A percentile compares a stretch with the other conserved stretches of the same genome.
Evolutionary conservation across 2,329 filamentous ascomycete species (phyloP).

Genomic region (Didymella exigua): DNA sequence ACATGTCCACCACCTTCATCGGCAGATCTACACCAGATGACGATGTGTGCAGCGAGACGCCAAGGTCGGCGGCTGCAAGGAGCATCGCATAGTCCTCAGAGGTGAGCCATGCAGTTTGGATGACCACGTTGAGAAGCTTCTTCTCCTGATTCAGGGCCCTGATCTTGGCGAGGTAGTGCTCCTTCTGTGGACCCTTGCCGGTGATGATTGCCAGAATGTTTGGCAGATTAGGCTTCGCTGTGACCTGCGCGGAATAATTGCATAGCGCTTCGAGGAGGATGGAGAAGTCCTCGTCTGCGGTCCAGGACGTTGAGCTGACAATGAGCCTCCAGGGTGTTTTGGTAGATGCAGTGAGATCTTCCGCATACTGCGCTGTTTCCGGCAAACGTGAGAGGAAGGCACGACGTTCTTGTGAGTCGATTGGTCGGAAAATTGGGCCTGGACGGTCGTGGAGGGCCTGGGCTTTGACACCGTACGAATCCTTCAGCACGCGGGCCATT

Average conservation of each 20-base stretch:
- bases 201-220: constrained; percentile 87
- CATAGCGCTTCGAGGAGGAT: constrained; percentile 83
- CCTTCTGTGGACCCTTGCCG: constrained; percentile 86
- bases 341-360: constrained; percentile 57
- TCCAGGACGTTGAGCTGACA: constrained; percentile 97
- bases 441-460: constrained; percentile 75
- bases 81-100: constrained; percentile 83
- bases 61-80: constrained; percentile 83
- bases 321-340: constrained; percentile 69
- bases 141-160: constrained; percentile 63
- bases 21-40: constrained; percentile 94
- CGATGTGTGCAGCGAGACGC: constrained; percentile 89
- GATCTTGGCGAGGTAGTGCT: constrained; percentile 73
- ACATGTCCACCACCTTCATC: constrained; percentile 99
- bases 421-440: constrained; percentile 78
- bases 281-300: constrained; percentile 92
- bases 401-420: constrained; percentile 51
- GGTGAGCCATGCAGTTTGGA: constrained; percentile 84
- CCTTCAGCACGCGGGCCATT: constrained; percentile 76
- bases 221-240: constrained; percentile 60
- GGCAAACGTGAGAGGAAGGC: constrained; percentile 69
- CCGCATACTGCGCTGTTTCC: constrained; percentile 65
- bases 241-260: constrained; percentile 66
- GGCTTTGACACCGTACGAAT: constrained; percentile 68
- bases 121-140: constrained; percentile 70